Base-by-base conservation (phyloP, 2,329 filamentous ascomycete genomes). In the Dactylellina sp. region DNA sequence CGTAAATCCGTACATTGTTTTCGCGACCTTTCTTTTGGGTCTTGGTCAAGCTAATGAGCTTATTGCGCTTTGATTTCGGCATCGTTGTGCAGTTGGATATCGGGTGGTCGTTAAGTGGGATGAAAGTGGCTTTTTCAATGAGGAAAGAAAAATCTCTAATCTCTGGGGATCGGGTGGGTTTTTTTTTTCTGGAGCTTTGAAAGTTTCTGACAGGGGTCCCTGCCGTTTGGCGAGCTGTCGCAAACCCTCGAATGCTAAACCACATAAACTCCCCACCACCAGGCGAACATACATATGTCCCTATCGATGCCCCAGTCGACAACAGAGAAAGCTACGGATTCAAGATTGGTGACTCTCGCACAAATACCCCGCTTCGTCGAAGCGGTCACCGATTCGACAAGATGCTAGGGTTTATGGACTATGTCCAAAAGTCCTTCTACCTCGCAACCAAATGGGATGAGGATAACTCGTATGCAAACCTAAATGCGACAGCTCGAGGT, bases 391-490 rank as follows among this genome's bases (percentile, higher is more conserved):
- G 52, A 35, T 70, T 64, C 57, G 60, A 63, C 77, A 84, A 80
- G 78, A 97, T 97, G 93, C 89, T 95, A 84, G 90, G 93, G 83
- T 97, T 97, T 84, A 96, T 97, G 92, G 93, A 96, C 83, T 94
- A 96, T 84, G 90, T 97, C 84, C 92, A 96, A 83, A 87, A 90
- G 83, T 91, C 92, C 79, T 97, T 97, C 83, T 91, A 92, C 81
- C 86, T 91, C 80, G 89, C 91, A 65, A 93, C 93, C 49, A 87
- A 90, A 81, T 97, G 93, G 93, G 91, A 93, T 80, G 86, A 88
- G 79, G 92, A 97, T 84, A 97, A 96, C 82, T 95, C 91, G 74
- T 97, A 97, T 83, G 89, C 91, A 77, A 88, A 89, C 76, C 84
- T 97, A 79, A 97, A 93, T 78, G 89, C 90, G 68, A 96, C 92